Base-by-base conservation (phyloP, 2,329 filamentous ascomycete genomes). In the Penicillium capsulatum region DNA sequence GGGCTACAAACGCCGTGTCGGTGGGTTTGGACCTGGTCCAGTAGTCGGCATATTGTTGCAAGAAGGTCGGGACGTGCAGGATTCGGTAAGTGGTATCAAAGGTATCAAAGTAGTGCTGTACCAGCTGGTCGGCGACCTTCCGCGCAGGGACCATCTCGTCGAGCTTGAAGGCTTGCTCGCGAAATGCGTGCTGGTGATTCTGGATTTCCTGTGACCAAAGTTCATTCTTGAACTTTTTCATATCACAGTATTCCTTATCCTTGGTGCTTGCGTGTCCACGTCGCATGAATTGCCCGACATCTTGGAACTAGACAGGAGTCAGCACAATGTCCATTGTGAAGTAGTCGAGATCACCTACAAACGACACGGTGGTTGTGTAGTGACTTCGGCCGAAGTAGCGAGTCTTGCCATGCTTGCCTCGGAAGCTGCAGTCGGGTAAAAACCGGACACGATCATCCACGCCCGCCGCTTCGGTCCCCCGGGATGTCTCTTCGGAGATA, bases 51-150 rank as follows among this genome's bases (percentile, higher is more conserved):
- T 81, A 83, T 20, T 79, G 73, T 8, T 64, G 64, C 31, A 68
- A 63, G 45, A 83, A 82, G 0, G 71, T 73, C 0, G 79, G 78
- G 1, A 76, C 55, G 53, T 83, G 75, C 7, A 83, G 42, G 16
- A 83, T 68, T 2, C 80, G 71, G 45, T 76, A 70, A 11, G 76
- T 71, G 1, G 74, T 72, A 50, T 82, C 78, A 47, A 77, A 71
- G 0, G 73, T 74, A 33, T 75, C 65, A 13, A 83, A 60, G 60
- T 81, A 81, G 19, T 65, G 58, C 7, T 73, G 65, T 11, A 80
- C 61, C 1, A 81, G 66, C 36, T 68, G 58, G 42, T 80, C 75
- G 0, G 73, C 70, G 1, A 77, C 44, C 16, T 47, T 38, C 24
- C 51, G 56, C 11, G 58, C 40, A 0, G 80, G 78, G 1, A 83